Percentiles rank a stretch among this genome's conserved stretches.
phyloP scores from a whole-genome alignment of 2,329 filamentous ascomycete genomes.

The Exophiala oligosperma region DNA sequence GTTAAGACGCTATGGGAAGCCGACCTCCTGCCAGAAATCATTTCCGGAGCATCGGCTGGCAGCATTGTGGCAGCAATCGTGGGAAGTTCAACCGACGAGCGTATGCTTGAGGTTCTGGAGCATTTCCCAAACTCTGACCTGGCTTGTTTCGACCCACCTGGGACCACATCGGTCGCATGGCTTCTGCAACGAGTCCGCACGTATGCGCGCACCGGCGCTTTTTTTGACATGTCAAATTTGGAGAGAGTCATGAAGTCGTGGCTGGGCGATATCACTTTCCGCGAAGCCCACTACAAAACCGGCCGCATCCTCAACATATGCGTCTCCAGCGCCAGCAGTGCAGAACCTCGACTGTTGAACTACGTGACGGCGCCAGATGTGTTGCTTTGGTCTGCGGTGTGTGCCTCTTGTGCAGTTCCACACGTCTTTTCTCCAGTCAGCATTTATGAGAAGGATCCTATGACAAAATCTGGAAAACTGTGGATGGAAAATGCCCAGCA shows the following conservation, averaged over 20 bases:
- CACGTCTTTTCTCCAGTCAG: constrained; percentile 74
- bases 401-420: constrained; percentile 89
- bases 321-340: constrained; percentile 82
- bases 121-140: constrained; percentile 78
- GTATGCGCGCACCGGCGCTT: constrained; percentile 60
- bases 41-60: constrained; percentile 83
- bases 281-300: constrained; percentile 94
- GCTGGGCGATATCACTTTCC: constrained; percentile 88
- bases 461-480: constrained; percentile 71
- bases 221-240: constrained; percentile 82
- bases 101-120: constrained; percentile 68
- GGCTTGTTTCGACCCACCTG: constrained; percentile 73
- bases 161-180: constrained; percentile 33
- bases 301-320: constrained; percentile 90
- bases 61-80: constrained; percentile 82
- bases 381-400: constrained; percentile 91
- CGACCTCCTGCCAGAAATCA: constrained; percentile 76
- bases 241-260: constrained; percentile 76
- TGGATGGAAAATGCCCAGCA: constrained; percentile 76
- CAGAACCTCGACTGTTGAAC: constrained; percentile 85
- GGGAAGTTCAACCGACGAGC: constrained; percentile 74
- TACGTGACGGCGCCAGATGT: constrained; percentile 93
- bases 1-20: constrained; percentile 77
- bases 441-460: constrained; percentile 79
- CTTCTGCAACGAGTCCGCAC: constrained; percentile 63